Base-by-base conservation (phyloP, 192 early-diverging fungal genomes). In the Coemansia sp. region DNA sequence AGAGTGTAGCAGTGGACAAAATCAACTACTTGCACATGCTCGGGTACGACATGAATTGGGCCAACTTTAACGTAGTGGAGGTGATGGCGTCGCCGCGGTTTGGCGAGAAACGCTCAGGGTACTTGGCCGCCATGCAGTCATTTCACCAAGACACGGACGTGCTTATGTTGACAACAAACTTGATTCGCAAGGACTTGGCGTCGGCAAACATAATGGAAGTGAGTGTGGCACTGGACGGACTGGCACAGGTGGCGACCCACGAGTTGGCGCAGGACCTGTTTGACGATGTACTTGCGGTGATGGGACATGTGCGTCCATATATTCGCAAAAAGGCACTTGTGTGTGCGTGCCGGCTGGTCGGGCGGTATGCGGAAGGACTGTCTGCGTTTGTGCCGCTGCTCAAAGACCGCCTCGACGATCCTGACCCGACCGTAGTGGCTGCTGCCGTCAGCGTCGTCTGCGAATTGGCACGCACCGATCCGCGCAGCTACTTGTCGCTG, bases 41-140 rank as follows among this genome's bases (percentile, higher is more conserved):
- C 20, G 97, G 97, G 8, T 99, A 96, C 73, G 94, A 96, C 74
- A 94, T 95, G 91, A 88, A 87, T 19, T 99, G 95, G 94, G 94
- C 94, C 1, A 89, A 89, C 3, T 99, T 99, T 69, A 92, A 97
- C 75, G 88, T 97, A 1, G 88, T 99, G 27, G 93, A 99, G 64
- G 93, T 97, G 24, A 97, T 99, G 95, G 92, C 93, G 4, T 92
- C 92, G 2, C 82, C 89, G 59, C 90, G 91, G 49, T 88, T 94
- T 43, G 70, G 82, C 16, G 86, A 94, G 73, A 99, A 99, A 71
- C 83, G 93, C 23, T 82, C 91, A 37, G 97, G 95, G 35, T 99
- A 99, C 66, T 82, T 93, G 59, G 95, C 94, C 1, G 97, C 95
- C 9, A 82, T 90, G 0, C 88, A 88, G 59, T 92, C 93, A 2